These are phyloP conservation scores for Saccharomycopsis lassenensis DNA, from an alignment of 805 yeast species.

Conservation along the genomic window DNA sequence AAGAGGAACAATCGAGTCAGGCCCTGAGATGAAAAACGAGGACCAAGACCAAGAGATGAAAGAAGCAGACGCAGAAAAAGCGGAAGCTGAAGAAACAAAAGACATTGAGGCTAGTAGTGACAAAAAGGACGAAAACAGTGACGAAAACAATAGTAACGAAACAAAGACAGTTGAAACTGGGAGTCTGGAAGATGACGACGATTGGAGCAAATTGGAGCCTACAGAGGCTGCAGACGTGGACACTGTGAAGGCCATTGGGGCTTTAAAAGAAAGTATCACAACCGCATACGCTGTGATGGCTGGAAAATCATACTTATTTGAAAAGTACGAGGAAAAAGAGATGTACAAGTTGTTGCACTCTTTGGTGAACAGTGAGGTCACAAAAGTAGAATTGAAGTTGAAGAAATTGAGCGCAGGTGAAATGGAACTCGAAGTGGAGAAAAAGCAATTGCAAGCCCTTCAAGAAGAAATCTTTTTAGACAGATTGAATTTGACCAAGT, in stretches of 20 bases:
- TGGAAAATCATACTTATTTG: constrained; percentile 68
- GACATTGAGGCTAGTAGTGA: no score
- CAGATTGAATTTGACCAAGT: constrained; percentile 52
- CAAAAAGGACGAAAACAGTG: constrained; percentile 12
- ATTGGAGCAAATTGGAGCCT: no score
- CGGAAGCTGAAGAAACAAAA: no score
- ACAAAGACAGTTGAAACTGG: background rate
- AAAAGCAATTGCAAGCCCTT: constrained; percentile 45
- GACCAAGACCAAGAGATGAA: constrained; percentile 3
- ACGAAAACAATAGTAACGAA: constrained; percentile 3
- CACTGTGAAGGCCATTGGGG: constrained; percentile 11
- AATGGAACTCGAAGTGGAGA: constrained; percentile 53
- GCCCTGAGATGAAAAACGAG: constrained; percentile 20
- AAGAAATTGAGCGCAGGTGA: constrained; percentile 50
- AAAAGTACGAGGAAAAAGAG: constrained; percentile 71
- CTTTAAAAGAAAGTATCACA: constrained; percentile 48
- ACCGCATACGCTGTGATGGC: constrained; percentile 71
- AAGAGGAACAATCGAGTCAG: constrained; percentile 7
- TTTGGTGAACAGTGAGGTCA: constrained; percentile 50
- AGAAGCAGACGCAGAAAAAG: constrained; percentile 4
- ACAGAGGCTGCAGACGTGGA: constrained; percentile 16
- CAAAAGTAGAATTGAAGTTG: constrained; percentile 55
- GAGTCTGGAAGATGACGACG: no score
- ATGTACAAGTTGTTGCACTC: constrained; percentile 48
- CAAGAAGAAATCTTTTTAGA: constrained; percentile 61